Base-by-base conservation (phyloP, 768 basidiomycete species). In the Lactarius indigo region DNA sequence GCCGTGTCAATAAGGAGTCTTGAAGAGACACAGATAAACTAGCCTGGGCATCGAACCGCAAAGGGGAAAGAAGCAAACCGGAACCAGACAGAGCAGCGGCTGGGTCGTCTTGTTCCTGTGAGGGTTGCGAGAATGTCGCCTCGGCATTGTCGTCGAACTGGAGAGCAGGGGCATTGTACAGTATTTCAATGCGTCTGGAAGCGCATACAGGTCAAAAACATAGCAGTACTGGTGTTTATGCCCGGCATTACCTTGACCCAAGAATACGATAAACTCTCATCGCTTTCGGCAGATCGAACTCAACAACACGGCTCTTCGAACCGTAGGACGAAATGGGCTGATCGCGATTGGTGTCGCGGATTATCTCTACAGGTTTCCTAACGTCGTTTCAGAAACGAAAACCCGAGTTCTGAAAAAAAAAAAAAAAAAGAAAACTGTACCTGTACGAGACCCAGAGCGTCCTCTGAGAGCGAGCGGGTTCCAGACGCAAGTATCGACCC, bases 371-470 rank as follows among this genome's bases (percentile, higher is more conserved):
- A 41, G 82, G 83, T 65, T 74, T 74, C 37, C 82, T 82, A 65
- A 7, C 37, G 23, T n/a, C 70, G 54, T 30, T 12, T 58, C 28
- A 61, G 33, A 39, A 31, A n/a, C 10, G 54, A 26, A 33, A 13
- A 31, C 26, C 10, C 52, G 15, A 20, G 57, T 37, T 50, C 44
- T 12, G 35, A 9, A 59, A 31, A 41, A 57, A n/a, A 44, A 15
- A 18, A 23, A 10, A 23, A 47, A 31, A 72, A 78, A 23, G 7
- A 23, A 47, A 31, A 72, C 77, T 57, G 47, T 68, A 87, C 90
- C 89, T 82, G 75, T 90, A 92, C 30, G 92, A 92, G 60, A 94
- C 79, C 64, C 90, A 79, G 26, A 94, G 78, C 37, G 90, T 85
- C 69, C 89, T 84, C 71, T 87, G 88, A 17, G 90, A 89, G 66